These are phyloP conservation scores for Lenzites betulinus DNA, from an alignment of 768 basidiomycete genomes.

Conservation along the genomic window DNA sequence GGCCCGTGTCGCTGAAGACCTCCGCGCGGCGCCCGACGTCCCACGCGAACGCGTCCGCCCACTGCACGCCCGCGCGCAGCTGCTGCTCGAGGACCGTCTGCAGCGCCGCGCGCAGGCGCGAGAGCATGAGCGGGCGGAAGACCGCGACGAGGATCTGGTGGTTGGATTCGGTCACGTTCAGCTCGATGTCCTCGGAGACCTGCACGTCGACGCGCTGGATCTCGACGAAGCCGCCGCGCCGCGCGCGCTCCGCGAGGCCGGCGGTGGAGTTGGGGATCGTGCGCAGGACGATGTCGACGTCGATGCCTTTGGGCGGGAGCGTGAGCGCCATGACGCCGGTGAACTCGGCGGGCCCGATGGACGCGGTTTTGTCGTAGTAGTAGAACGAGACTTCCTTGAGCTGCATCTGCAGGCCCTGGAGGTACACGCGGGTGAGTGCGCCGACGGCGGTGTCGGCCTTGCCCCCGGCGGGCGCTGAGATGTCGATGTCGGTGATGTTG, in stretches of 20 bases:
- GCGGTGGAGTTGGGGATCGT: slow-evolving; percentile 54
- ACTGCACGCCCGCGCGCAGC: slow-evolving; percentile 52
- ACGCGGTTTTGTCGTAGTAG: slow-evolving; percentile 61
- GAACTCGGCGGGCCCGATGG: slow-evolving; percentile 55
- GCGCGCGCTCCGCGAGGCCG: slow-evolving; percentile 47
- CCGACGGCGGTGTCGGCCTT: slow-evolving; percentile 54
- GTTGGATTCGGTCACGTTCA: slow-evolving; percentile 62
- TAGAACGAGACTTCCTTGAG: slow-evolving; percentile 74
- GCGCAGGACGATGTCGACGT: slow-evolving; percentile 66
- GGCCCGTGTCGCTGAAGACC: slow-evolving; percentile 67
- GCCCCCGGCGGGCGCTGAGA: slow-evolving; percentile 43
- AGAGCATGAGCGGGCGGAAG: slow-evolving; percentile 62
- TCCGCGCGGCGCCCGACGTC: slow-evolving; percentile 58
- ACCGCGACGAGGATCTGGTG: slow-evolving; percentile 61
- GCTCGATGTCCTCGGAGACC: slow-evolving; percentile 57
- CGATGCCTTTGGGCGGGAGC: slow-evolving; percentile 67
- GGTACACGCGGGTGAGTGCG: slow-evolving; percentile 63
- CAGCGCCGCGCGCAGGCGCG: slow-evolving; percentile 60
- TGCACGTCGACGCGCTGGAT: slow-evolving; percentile 56
- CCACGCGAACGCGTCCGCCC: slow-evolving; percentile 56
- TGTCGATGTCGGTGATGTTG: slow-evolving; percentile 66
- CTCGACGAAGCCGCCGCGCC: slow-evolving; percentile 52
- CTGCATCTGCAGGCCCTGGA: slow-evolving; percentile 64
- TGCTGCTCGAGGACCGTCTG: slow-evolving; percentile 60
- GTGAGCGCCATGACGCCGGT: slow-evolving; percentile 63